Conservation (phyloP, 2,329 filamentous ascomycete species). For the Golovinomyces cichoracearum region DNA sequence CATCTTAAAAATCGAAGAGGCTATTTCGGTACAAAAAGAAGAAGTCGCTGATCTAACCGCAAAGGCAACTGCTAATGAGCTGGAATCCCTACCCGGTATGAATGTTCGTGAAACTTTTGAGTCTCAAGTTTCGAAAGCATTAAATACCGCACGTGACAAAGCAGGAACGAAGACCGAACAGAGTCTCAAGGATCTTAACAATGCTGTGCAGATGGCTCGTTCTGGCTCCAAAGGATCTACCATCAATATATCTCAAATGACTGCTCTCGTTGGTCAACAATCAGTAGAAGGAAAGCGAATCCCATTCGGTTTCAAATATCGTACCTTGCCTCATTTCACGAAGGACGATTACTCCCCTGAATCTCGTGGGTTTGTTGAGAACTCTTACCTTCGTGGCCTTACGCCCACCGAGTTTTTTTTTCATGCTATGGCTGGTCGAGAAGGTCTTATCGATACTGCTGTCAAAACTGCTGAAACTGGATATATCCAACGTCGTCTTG, state of each 20-base stretch:
- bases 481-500: conserved; percentile 93
- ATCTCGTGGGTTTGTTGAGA: conserved; percentile 91
- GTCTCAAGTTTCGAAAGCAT: conserved; percentile 75
- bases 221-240: conserved; percentile 96
- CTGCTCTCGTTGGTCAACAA: conserved; percentile 87
- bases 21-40: conserved; percentile 57
- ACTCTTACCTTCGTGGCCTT: conserved; percentile 85
- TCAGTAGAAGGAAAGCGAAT: conserved; percentile 97
- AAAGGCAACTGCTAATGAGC: conserved; percentile 56
- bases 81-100: conserved; percentile 93
- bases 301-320: conserved; percentile 96
- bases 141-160: conserved; percentile 89
- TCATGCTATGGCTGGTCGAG: conserved; percentile 98
- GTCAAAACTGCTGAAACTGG: conserved; percentile 98
- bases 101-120: conserved; percentile 96
- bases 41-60: conserved; percentile 53
- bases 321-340: conserved; percentile 88
- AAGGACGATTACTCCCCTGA: conserved; percentile 98
- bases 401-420: conserved; percentile 97
- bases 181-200: conserved; percentile 85
- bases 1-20: conserved; percentile 58
- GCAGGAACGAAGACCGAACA: conserved; percentile 80
- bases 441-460: conserved; percentile 97
- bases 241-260: conserved; percentile 99
- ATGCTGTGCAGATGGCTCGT: conserved; percentile 83